These are phyloP conservation scores for Haplosporangium sp. DNA, from an alignment of 371 early-diverging fungal species.

Conservation along the genomic window DNA sequence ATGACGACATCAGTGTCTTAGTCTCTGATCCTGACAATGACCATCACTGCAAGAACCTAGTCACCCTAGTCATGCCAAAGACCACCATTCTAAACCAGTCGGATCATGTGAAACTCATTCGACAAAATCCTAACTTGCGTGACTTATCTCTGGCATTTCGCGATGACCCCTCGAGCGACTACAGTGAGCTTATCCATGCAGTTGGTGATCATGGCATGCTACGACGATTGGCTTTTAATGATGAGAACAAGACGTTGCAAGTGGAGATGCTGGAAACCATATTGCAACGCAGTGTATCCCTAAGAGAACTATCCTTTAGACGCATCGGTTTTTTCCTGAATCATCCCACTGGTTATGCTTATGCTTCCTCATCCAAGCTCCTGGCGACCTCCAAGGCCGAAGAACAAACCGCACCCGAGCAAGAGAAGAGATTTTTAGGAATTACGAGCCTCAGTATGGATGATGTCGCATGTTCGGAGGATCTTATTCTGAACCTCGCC, in stretches of 20 bases:
- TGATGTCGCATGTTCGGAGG: constrained; percentile 11
- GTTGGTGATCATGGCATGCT: constrained; percentile 5
- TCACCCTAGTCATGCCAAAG: constrained; percentile 8
- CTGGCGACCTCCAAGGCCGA: constrained; percentile 8
- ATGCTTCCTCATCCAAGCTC: constrained; percentile 5
- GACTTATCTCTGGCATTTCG: constrained; percentile 8
- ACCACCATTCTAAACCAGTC: constrained; percentile 6
- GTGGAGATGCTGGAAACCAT: constrained; percentile 9
- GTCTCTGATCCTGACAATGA: background rate
- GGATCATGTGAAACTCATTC: constrained; percentile 3
- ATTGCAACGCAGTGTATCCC: constrained; percentile 7
- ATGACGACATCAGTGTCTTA: background rate
- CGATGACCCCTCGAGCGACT: background rate
- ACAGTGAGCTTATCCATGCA: constrained; percentile 3
- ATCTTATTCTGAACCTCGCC: constrained; percentile 9
- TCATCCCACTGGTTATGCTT: constrained; percentile 5
- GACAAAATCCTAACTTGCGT: background rate
- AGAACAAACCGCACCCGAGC: background rate
- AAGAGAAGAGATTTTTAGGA: constrained; percentile 7
- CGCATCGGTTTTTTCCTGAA: constrained; percentile 11
- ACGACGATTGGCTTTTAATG: constrained; percentile 5
- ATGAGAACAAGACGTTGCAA: constrained; percentile 11
- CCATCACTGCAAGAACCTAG: constrained; percentile 2
- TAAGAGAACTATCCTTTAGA: constrained; percentile 9
- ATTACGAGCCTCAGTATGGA: constrained; percentile 13